Evolutionary conservation across 192 early-diverging fungal genomes (phyloP).

Genomic region (Tieghemiomyces parasiticus): DNA sequence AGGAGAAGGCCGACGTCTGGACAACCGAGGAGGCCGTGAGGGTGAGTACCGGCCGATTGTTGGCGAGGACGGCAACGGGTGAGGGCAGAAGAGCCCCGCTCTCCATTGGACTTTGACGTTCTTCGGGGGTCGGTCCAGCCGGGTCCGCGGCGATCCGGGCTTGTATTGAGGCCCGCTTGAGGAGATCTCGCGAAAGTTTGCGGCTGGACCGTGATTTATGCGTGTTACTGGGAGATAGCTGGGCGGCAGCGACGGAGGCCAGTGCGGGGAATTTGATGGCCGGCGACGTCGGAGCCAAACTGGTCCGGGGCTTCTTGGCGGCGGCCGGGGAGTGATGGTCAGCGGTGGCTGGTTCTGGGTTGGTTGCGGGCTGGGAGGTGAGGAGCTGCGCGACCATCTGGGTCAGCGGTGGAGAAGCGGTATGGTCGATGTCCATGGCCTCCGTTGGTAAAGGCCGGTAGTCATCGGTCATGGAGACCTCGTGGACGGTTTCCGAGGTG

Average conservation of each 20-base stretch:
- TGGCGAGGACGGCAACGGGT: background rate
- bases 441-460: background rate
- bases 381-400: too few species aligned
- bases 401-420: too few species aligned
- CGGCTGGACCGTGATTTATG: background rate
- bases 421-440: background rate
- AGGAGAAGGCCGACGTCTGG: background rate
- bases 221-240: background rate
- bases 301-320: background rate
- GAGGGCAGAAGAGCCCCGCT: background rate
- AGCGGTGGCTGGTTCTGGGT: background rate
- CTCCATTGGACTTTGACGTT: too few species aligned
- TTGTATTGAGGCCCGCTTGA: too few species aligned
- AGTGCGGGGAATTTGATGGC: background rate
- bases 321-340: background rate
- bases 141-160: too few species aligned
- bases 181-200: background rate
- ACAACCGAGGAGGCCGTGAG: background rate
- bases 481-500: slow-evolving; percentile 6
- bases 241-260: background rate
- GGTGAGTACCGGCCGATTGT: background rate
- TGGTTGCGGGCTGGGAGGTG: background rate
- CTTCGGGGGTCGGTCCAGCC: too few species aligned
- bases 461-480: background rate
- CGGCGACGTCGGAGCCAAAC: background rate